Evolutionary conservation across 495 filamentous ascomycete genomes (phyloP).

Genomic region (Lindgomyces ingoldianus): DNA sequence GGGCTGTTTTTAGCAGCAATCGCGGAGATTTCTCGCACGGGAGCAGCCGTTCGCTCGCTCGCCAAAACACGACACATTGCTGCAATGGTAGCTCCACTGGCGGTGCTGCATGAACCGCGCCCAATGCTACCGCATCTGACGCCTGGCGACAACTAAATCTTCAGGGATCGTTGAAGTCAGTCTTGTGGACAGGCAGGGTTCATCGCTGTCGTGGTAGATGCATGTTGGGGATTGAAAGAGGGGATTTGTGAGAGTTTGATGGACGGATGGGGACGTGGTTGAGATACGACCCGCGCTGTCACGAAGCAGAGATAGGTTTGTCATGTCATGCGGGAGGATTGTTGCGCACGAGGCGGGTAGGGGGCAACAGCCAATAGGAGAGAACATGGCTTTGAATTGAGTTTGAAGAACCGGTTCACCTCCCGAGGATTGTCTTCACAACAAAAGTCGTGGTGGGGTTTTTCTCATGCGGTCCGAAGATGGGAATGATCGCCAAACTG

Average conservation of each 20-base stretch:
- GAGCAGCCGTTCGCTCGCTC: background rate
- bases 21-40: constrained; percentile 8
- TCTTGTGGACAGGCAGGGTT: background rate
- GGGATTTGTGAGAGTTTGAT: too few relatives aligned
- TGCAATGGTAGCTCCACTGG: background rate
- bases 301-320: background rate
- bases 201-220: too few relatives aligned
- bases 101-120: too few relatives aligned
- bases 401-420: background rate
- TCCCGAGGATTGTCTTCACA: too few relatives aligned
- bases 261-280: background rate
- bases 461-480: too few relatives aligned
- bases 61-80: background rate
- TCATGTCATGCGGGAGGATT: too few relatives aligned
- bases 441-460: too few relatives aligned
- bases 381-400: background rate
- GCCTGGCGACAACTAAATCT: too few relatives aligned
- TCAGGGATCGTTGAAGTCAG: too few relatives aligned
- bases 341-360: background rate
- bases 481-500: background rate
- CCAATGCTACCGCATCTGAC: too few relatives aligned
- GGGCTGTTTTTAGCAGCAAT: background rate
- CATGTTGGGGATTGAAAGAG: too few relatives aligned
- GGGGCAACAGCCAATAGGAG: background rate
- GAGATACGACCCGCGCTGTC: background rate